Evolutionary conservation across 257 asterid genomes (phyloP), one percentile per base, ranked within the genome.

Genomic region (Oldenlandia corymbosa): DNA sequence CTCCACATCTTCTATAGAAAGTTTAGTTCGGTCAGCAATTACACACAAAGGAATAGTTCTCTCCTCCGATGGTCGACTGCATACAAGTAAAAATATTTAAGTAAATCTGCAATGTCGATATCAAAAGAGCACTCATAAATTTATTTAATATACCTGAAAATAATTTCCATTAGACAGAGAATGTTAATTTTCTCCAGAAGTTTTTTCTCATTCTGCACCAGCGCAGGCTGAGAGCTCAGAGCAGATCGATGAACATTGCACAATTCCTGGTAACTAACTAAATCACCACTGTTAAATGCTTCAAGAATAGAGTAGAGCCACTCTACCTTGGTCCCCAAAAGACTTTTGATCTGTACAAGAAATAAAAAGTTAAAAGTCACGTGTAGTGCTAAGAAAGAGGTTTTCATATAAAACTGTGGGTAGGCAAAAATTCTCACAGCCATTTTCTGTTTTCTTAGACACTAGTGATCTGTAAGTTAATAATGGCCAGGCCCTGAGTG

Each of bases 111-210:
- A n/a, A n/a, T n/a, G n/a, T n/a, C n/a, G n/a, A n/a, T n/a, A n/a
- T n/a, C n/a, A n/a, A n/a, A n/a, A n/a, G n/a, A n/a, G n/a, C n/a
- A n/a, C n/a, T n/a, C n/a, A n/a, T n/a, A n/a, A n/a, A n/a, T n/a
- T n/a, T n/a, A n/a, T n/a, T n/a, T n/a, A n/a, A n/a, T n/a, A n/a
- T n/a, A n/a, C n/a, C n/a, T n/a, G 90, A 93, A 87, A 58, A 90
- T 90, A 58, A 86, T 93, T 71, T 93, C 99, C 97, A 93, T 93
- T 83, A 93, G 84, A 75, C 96, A 84, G 58, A 93, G 96, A 69
- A 93, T 93, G 83, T 93, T 93, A 65, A 93, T 90, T 82, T 93
- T 93, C 78, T 87, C 99, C 68, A 90, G 83, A 76, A 93, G 96
- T 65, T 79, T 93, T 60, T 80, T 87, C 90, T 88, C 99, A 71